phyloP scores from a whole-genome alignment of 2,329 filamentous ascomycete species.

The Beauveria australis region DNA sequence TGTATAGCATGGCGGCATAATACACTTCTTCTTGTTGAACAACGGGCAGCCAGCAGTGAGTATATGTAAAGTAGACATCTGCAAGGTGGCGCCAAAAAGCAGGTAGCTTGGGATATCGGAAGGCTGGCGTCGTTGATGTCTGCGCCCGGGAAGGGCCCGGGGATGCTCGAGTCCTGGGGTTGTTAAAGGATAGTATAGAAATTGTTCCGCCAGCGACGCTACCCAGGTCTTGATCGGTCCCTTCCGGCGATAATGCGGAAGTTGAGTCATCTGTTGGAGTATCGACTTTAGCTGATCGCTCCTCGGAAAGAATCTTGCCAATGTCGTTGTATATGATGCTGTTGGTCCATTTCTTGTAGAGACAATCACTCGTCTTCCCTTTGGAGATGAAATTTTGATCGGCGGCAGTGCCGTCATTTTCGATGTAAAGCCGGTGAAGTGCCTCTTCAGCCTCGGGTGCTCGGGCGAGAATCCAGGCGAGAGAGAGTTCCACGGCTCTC shows the following conservation, averaged over 20 bases:
- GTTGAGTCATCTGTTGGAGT: slow-evolving; percentile 27
- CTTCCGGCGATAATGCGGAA: slow-evolving; percentile 13
- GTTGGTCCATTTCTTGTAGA: slow-evolving; percentile 56
- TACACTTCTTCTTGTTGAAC: slow-evolving; percentile 58
- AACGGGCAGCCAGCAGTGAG: slow-evolving; percentile 69
- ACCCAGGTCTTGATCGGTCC: neutral
- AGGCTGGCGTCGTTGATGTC: neutral
- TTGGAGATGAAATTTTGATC: slow-evolving; percentile 40
- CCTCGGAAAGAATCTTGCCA: slow-evolving; percentile 50
- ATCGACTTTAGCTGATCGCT: slow-evolving; percentile 23
- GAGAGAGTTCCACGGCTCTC: slow-evolving; percentile 60
- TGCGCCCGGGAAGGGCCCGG: neutral
- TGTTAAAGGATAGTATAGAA: neutral
- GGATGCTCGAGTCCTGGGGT: neutral
- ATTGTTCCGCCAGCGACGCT: neutral
- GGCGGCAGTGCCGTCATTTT: slow-evolving; percentile 33
- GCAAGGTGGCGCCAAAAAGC: slow-evolving; percentile 52
- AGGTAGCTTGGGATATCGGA: slow-evolving; percentile 31
- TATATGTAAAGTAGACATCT: slow-evolving; percentile 68
- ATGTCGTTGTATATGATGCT: slow-evolving; percentile 55
- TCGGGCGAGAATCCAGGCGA: slow-evolving; percentile 58
- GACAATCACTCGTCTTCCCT: slow-evolving; percentile 43
- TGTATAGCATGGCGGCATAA: slow-evolving; percentile 35
- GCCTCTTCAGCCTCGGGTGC: slow-evolving; percentile 51
- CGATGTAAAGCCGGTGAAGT: slow-evolving; percentile 45